Evolutionary conservation across 139 green algal species (phyloP).

Genomic region (Dunaliella sp.): DNA sequence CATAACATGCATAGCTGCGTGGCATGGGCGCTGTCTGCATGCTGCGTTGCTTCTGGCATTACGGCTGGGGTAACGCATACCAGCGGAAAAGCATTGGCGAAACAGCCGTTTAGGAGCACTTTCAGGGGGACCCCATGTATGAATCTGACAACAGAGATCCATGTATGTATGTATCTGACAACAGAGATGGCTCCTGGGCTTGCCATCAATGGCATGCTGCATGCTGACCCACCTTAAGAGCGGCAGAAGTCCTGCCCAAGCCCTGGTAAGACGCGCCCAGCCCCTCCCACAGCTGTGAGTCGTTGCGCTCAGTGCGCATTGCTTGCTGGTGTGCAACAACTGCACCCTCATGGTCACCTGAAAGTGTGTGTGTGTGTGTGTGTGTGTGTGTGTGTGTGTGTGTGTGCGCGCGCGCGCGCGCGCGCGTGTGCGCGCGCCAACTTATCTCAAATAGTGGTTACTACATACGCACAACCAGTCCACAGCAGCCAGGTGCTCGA

Average conservation of each 20-base stretch:
- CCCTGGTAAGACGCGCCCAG: slow-evolving; percentile 60
- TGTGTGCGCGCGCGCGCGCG: background rate
- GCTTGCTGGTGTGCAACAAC: slow-evolving; percentile 44
- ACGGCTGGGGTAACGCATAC: too few relatives aligned
- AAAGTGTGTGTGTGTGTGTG: background rate
- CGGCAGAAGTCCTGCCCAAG: slow-evolving; percentile 45
- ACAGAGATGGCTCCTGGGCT: too few relatives aligned
- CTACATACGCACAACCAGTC: background rate
- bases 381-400: background rate
- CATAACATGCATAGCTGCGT: too few relatives aligned
- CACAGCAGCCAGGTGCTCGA: too few relatives aligned
- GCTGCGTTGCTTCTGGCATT: too few relatives aligned
- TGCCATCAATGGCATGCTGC: too few relatives aligned
- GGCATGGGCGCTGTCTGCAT: too few relatives aligned
- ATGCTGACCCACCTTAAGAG: slow-evolving; percentile 50
- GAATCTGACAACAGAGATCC: too few relatives aligned
- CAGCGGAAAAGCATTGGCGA: too few relatives aligned
- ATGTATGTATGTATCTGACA: too few relatives aligned
- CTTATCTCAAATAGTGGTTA: background rate
- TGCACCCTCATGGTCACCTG: slow-evolving; percentile 24
- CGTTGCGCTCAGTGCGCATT: slow-evolving; percentile 30
- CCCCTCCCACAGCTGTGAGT: slow-evolving; percentile 65
- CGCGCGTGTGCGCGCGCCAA: background rate
- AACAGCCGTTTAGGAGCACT: too few relatives aligned
- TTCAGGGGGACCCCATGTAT: too few relatives aligned